phyloP scores from a whole-genome alignment of 2,329 filamentous ascomycete genomes.

The Colletotrichum sp. region DNA sequence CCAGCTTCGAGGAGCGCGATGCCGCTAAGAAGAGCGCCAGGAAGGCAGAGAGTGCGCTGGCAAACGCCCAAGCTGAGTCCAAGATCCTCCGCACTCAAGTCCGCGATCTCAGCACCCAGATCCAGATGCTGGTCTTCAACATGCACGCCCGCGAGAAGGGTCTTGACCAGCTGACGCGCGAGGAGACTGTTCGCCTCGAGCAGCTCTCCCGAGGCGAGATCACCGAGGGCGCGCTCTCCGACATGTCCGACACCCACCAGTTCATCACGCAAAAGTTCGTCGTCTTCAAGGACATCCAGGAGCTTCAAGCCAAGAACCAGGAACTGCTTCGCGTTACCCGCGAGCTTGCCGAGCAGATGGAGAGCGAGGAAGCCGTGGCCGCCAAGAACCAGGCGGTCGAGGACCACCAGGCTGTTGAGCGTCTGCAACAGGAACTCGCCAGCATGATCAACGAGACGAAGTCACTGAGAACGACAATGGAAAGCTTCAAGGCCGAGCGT shows the following conservation, averaged over 20 bases:
- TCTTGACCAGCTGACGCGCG: conserved; percentile 69
- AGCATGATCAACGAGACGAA: conserved; percentile 84
- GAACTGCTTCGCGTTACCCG: conserved; percentile 84
- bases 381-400: conserved; percentile 67
- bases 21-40: conserved; percentile 77
- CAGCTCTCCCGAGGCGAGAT: conserved; percentile 79
- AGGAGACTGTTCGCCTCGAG: conserved; percentile 78
- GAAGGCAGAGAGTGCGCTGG: conserved; percentile 77
- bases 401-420: conserved; percentile 75
- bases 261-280: conserved; percentile 92
- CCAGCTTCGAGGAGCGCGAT: conserved; percentile 82
- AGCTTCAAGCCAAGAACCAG: conserved; percentile 87
- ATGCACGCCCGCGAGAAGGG: conserved; percentile 84
- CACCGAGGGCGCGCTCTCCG: conserved; percentile 71
- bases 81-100: conserved; percentile 86
- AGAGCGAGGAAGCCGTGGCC: conserved; percentile 83
- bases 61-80: conserved; percentile 68
- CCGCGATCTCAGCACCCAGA: conserved; percentile 86
- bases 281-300: conserved; percentile 83
- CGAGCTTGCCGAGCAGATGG: conserved; percentile 86
- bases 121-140: conserved; percentile 90
- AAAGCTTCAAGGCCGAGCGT: conserved; percentile 93
- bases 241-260: conserved; percentile 82
- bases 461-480: conserved; percentile 80
- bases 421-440: conserved; percentile 73